phyloP scores from a whole-genome alignment of 352 stramenopile species.

The Globisporangium nodosum region DNA sequence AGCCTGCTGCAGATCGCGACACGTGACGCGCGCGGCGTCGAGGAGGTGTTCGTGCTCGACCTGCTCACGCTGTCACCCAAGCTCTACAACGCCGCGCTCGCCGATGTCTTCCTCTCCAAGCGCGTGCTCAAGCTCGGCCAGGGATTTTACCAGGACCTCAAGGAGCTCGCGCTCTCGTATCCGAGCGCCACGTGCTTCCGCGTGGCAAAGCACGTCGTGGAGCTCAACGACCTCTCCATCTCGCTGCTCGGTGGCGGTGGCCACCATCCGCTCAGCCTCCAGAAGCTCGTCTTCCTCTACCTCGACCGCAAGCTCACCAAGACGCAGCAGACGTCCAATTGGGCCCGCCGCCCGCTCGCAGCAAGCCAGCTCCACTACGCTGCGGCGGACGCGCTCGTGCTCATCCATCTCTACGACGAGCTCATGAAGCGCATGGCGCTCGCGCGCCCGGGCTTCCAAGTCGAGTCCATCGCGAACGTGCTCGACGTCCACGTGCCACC shows the following conservation, averaged over 20 bases:
- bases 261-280: constrained; percentile 57
- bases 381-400: constrained; percentile 58
- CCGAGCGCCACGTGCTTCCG: constrained; percentile 63
- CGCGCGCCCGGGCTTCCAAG: constrained; percentile 24
- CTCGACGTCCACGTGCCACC: constrained; percentile 48
- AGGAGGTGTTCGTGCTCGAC: constrained; percentile 76
- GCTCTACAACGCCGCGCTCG: constrained; percentile 56
- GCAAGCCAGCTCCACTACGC: constrained; percentile 61
- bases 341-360: constrained; percentile 57
- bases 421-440: constrained; percentile 30
- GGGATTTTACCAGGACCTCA: constrained; percentile 53
- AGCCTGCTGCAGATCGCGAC: constrained; percentile 65
- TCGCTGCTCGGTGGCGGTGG: constrained; percentile 29
- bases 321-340: constrained; percentile 79
- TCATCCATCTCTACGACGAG: constrained; percentile 69
- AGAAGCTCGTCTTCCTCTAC: constrained; percentile 76
- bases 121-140: constrained; percentile 65
- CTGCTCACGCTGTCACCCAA: constrained; percentile 46
- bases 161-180: constrained; percentile 56
- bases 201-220: constrained; percentile 56
- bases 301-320: constrained; percentile 62
- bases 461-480: constrained; percentile 50
- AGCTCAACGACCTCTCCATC: constrained; percentile 75
- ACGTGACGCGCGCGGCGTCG: constrained; percentile 34
- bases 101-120: constrained; percentile 56